These are phyloP conservation scores for Nakazawaea wyomingensis DNA, from an alignment of 805 yeast species.

Conservation along the genomic window DNA sequence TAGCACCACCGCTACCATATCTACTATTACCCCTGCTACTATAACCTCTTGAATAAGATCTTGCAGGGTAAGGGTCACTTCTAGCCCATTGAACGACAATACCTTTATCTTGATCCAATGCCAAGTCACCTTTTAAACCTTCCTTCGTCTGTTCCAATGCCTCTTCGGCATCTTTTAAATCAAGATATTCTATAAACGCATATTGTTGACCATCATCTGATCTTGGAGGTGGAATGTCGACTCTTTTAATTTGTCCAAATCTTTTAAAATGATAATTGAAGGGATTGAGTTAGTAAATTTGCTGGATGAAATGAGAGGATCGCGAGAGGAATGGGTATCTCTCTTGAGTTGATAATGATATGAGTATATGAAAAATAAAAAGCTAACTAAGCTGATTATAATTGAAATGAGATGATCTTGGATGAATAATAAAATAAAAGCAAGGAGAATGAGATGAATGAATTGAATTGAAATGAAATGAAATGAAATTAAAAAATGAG, in stretches of 20 bases:
- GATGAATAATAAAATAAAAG: neutral
- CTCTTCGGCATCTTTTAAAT: conserved; percentile 45
- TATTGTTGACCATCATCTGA: conserved; percentile 53
- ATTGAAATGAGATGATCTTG: conserved; percentile 7
- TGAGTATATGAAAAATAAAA: no score
- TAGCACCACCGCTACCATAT: conserved; percentile 15
- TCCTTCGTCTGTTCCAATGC: conserved; percentile 44
- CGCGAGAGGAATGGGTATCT: no score
- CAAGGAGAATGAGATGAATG: conserved; percentile 10
- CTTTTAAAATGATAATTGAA: no score
- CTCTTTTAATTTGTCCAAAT: conserved; percentile 51
- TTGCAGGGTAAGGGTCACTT: conserved; percentile 43
- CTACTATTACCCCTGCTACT: conserved; percentile 15
- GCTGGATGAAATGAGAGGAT: no score
- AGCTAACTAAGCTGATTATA: no score
- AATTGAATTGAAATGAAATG: conserved; percentile 11
- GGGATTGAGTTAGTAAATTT: no score
- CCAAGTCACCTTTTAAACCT: conserved; percentile 30
- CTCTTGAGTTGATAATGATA: no score
- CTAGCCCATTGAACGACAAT: conserved; percentile 52
- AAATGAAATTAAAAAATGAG: conserved; percentile 3
- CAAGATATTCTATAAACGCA: conserved; percentile 59
- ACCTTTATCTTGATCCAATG: conserved; percentile 33
- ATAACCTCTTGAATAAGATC: conserved; percentile 30
- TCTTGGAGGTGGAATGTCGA: conserved; percentile 61